Evolutionary conservation across 1,284 basidiomycete species (phyloP), one percentile per base, ranked within the genome.

Genomic region (Fomes fomentarius): DNA sequence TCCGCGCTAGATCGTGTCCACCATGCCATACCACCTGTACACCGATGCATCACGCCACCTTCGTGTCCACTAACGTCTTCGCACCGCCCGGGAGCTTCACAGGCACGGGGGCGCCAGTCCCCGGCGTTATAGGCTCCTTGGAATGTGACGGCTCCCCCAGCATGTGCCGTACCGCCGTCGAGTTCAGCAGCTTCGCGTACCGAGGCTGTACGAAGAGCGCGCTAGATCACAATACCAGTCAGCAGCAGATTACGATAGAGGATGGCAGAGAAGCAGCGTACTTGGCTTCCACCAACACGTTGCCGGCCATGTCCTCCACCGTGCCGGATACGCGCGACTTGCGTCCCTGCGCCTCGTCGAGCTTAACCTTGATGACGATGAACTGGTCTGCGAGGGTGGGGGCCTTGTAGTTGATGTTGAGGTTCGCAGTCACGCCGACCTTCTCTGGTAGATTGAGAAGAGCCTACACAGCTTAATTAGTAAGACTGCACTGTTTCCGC

Each of bases 401-500:
- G 0, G 91, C 87, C 50, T 80, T 83, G 71, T 93, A 96, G 64
- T 85, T 85, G 51, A 95, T 72, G 15, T 79, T 79, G 41, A 95
- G 74, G 47, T 82, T 88, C 1, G 94, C 96, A 0, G 96, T 98
- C 11, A 98, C 94, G n/a, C 93, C 96, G 43, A 98, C 87, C 67
- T 91, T 88, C 28, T 90, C 88, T 0, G 94, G 94, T 0, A 98
- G 73, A 66, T 93, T 93, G 53, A 83, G 77, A 45, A 95, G 82
- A 2, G 94, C 92, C 92, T 93, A 21, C n/a, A n/a, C n/a, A n/a
- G n/a, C n/a, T n/a, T n/a, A n/a, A n/a, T n/a, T n/a, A n/a, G n/a
- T n/a, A n/a, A n/a, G n/a, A n/a, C n/a, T n/a, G n/a, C n/a, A n/a
- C n/a, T n/a, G n/a, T n/a, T n/a, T n/a, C n/a, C n/a, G n/a, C n/a